Conservation (phyloP, 345 rosid genomes). For the Isatis tinctoria region DNA sequence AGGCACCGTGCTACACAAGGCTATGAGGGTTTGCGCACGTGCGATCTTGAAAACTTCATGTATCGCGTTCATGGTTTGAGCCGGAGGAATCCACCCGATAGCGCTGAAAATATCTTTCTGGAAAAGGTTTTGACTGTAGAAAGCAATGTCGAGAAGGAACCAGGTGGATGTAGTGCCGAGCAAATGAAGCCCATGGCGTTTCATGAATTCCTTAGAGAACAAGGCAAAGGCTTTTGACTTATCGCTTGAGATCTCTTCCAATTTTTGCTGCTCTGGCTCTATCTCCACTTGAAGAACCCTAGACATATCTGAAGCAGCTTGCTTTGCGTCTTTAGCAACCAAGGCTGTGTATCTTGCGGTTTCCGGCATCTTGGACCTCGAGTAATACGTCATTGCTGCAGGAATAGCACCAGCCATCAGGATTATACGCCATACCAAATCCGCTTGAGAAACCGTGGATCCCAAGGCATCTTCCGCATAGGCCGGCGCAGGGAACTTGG, state of each 20-base stretch:
- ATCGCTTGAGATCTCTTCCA: constrained; percentile 3
- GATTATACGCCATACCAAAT: constrained; percentile 38
- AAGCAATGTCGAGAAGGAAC: constrained; percentile 66
- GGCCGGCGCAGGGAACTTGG: constrained; percentile 26
- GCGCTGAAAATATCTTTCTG: constrained; percentile 52
- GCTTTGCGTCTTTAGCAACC: constrained; percentile 30
- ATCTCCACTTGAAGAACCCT: constrained; percentile 35
- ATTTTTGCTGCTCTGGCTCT: constrained; percentile 21
- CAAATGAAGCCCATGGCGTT: constrained; percentile 61
- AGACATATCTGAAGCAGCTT: constrained; percentile 36
- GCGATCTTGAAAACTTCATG: constrained; percentile 49
- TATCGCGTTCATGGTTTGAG: constrained; percentile 22
- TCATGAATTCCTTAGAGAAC: constrained; percentile 52
- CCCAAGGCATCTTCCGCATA: constrained; percentile 16
- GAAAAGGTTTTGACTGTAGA: constrained; percentile 63
- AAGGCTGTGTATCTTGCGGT: constrained; percentile 42
- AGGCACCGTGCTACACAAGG: constrained; percentile 56
- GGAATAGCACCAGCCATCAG: constrained; percentile 43
- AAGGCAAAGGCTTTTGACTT: constrained; percentile 30
- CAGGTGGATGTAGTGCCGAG: constrained; percentile 50
- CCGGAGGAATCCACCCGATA: constrained; percentile 13
- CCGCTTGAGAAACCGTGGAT: constrained; percentile 38
- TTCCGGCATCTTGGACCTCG: constrained; percentile 41
- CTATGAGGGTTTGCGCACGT: constrained; percentile 43
- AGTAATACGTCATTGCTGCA: constrained; percentile 38